Evolutionary conservation across 2,329 filamentous ascomycete genomes (phyloP).

Genomic region (Xylaria sp.): DNA sequence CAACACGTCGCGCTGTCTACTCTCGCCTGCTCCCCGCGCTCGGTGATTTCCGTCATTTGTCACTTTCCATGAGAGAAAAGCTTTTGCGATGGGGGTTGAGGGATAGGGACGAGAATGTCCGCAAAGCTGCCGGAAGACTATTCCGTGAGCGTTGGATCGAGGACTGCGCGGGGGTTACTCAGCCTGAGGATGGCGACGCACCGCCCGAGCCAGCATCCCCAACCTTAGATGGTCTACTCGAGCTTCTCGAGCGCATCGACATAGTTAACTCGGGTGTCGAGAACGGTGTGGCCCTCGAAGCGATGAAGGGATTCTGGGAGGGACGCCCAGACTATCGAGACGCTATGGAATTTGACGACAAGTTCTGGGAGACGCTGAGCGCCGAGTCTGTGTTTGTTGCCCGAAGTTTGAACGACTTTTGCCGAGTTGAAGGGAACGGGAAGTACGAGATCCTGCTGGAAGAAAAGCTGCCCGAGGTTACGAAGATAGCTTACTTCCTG

Average conservation of each 20-base stretch:
- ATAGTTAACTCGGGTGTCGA: constrained; percentile 90
- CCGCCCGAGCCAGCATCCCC: constrained; percentile 68
- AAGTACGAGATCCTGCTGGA: constrained; percentile 82
- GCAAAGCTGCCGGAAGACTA: constrained; percentile 87
- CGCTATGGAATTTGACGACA: constrained; percentile 75
- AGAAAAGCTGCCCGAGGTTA: constrained; percentile 95
- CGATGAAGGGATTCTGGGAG: constrained; percentile 97
- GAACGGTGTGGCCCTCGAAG: constrained; percentile 88
- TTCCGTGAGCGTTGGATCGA: constrained; percentile 99
- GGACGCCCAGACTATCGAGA: constrained; percentile 85
- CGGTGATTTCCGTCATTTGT: constrained; percentile 93
- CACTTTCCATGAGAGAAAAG: constrained; percentile 93
- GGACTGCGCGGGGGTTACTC: constrained; percentile 79
- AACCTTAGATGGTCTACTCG: constrained; percentile 83
- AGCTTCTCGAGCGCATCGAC: constrained; percentile 93
- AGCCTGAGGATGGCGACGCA: constrained; percentile 67
- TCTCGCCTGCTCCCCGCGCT: constrained; percentile 85
- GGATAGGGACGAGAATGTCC: constrained; percentile 92
- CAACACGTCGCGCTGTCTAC: constrained; percentile 87
- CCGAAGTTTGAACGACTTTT: constrained; percentile 94
- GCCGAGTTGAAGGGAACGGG: constrained; percentile 76
- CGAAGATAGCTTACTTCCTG: constrained; percentile 86
- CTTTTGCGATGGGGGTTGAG: constrained; percentile 92
- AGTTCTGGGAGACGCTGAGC: constrained; percentile 82
- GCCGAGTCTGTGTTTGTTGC: constrained; percentile 91